Conservation (phyloP, 176 grass and related monocot genomes). For the Avena insularis region DNA sequence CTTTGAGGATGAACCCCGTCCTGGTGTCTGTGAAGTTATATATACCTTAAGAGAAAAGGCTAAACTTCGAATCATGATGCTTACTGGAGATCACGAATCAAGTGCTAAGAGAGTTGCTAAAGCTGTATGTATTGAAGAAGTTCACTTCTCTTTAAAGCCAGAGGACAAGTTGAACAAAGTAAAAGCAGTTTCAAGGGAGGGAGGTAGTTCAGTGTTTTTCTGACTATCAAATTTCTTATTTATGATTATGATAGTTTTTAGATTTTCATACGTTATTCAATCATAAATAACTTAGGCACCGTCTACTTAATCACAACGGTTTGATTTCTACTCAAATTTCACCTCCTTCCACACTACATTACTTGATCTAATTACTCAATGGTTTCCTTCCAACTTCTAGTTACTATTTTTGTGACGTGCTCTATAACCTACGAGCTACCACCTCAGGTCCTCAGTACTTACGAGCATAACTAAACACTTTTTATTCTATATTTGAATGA, state of each 20-base stretch:
- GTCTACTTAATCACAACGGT: not conserved
- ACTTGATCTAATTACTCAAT: constrained; percentile 12
- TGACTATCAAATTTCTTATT: constrained; percentile 19
- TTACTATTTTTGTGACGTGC: not conserved
- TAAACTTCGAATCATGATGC: constrained; percentile 95
- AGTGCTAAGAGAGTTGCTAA: constrained; percentile 91
- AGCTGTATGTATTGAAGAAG: constrained; percentile 88
- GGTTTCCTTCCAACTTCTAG: not conserved
- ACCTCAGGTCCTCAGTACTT: not conserved
- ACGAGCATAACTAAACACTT: constrained; percentile 16
- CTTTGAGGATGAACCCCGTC: constrained; percentile 92
- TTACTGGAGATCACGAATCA: constrained; percentile 95
- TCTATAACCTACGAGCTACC: not conserved
- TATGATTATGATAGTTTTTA: constrained; percentile 9
- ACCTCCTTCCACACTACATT: not conserved
- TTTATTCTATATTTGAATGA: not conserved
- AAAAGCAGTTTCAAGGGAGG: constrained; percentile 84
- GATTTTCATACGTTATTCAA: constrained; percentile 4
- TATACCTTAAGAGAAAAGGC: constrained; percentile 79
- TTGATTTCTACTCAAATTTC: constrained; percentile 19
- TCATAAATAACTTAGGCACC: not conserved
- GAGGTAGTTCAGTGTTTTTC: constrained; percentile 52
- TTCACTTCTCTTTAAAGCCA: constrained; percentile 81
- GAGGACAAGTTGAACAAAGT: constrained; percentile 97
- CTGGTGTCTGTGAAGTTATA: constrained; percentile 86